Conservation (phyloP, 345 rosid genomes). For the Camelina hispida region DNA sequence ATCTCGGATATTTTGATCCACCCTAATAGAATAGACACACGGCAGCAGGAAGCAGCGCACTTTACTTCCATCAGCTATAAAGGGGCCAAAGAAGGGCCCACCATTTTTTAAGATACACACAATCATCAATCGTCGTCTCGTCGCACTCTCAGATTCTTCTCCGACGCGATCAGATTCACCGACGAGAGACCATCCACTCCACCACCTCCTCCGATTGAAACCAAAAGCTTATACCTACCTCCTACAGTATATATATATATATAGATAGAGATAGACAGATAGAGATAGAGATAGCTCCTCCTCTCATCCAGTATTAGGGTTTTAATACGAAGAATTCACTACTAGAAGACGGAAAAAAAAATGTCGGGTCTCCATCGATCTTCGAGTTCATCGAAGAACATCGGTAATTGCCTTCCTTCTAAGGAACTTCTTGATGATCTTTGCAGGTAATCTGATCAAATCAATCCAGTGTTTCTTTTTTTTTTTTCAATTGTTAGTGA, state of each 20-base stretch:
- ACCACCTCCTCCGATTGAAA: no score
- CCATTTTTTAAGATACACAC: neutral
- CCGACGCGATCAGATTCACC: slow-evolving; percentile 34
- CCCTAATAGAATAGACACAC: neutral
- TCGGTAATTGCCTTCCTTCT: slow-evolving; percentile 78
- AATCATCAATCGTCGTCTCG: neutral
- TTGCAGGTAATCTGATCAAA: slow-evolving; percentile 69
- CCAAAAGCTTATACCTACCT: neutral
- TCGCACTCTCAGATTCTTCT: slow-evolving; percentile 18
- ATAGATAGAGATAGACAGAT: neutral
- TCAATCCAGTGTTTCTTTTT: slow-evolving; percentile 11
- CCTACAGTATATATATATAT: neutral
- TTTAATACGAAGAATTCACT: slow-evolving; percentile 34
- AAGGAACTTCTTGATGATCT: slow-evolving; percentile 99
- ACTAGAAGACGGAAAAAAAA: neutral
- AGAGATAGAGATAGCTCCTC: neutral
- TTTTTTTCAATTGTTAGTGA: neutral
- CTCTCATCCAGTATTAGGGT: slow-evolving; percentile 40
- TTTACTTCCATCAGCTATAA: neutral
- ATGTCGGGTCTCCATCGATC: slow-evolving; percentile 82
- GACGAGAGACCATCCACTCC: neutral
- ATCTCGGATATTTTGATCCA: slow-evolving; percentile 28
- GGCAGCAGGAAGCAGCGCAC: neutral
- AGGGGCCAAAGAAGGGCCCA: slow-evolving; percentile 28
- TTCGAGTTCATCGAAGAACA: slow-evolving; percentile 72